Percentiles rank a stretch among this genome's conserved stretches.
Conservation (phyloP, 2,329 filamentous ascomycete species). For the Sporothrix mexicana region DNA sequence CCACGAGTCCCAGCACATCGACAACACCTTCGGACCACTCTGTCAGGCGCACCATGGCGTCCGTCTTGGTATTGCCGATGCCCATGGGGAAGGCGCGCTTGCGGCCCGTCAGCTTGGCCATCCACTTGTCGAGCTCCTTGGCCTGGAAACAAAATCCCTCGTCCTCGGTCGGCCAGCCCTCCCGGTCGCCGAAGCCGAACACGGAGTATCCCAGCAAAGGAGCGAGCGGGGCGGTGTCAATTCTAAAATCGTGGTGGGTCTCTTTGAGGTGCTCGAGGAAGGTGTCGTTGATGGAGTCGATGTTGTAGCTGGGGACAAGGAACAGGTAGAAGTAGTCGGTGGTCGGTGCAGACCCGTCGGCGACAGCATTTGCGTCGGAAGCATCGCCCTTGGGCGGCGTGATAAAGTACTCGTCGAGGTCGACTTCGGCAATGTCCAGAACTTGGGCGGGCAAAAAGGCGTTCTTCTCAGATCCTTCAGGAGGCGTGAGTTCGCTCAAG, state of each 20-base stretch:
- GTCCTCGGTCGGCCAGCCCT: slow-evolving; percentile 89
- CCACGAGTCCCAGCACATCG: slow-evolving; percentile 71
- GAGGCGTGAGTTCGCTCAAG: slow-evolving; percentile 44
- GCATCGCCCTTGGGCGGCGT: slow-evolving; percentile 64
- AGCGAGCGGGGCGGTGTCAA: slow-evolving; percentile 84
- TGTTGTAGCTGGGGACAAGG: slow-evolving; percentile 89
- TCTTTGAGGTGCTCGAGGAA: slow-evolving; percentile 88
- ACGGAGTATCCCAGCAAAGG: slow-evolving; percentile 84
- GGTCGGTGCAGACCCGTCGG: slow-evolving; percentile 46
- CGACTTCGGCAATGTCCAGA: slow-evolving; percentile 81
- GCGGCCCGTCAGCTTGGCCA: slow-evolving; percentile 88
- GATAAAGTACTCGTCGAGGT: slow-evolving; percentile 93
- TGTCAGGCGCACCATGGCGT: slow-evolving; percentile 67
- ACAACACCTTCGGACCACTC: slow-evolving; percentile 81
- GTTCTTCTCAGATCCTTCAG: background rate
- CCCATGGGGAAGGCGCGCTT: slow-evolving; percentile 90
- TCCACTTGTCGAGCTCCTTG: slow-evolving; percentile 89
- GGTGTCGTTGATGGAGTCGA: slow-evolving; percentile 87
- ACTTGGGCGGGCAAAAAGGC: slow-evolving; percentile 64
- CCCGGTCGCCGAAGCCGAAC: slow-evolving; percentile 89
- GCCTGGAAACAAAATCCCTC: slow-evolving; percentile 95
- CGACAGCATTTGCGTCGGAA: background rate
- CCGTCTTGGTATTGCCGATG: slow-evolving; percentile 79
- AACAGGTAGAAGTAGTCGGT: slow-evolving; percentile 80
- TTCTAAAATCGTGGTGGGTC: slow-evolving; percentile 95